A percentile compares a stretch with the other conserved stretches of the same genome.
phyloP scores from a whole-genome alignment of 2,329 filamentous ascomycete species.

The Pseudogymnoascus sp. region DNA sequence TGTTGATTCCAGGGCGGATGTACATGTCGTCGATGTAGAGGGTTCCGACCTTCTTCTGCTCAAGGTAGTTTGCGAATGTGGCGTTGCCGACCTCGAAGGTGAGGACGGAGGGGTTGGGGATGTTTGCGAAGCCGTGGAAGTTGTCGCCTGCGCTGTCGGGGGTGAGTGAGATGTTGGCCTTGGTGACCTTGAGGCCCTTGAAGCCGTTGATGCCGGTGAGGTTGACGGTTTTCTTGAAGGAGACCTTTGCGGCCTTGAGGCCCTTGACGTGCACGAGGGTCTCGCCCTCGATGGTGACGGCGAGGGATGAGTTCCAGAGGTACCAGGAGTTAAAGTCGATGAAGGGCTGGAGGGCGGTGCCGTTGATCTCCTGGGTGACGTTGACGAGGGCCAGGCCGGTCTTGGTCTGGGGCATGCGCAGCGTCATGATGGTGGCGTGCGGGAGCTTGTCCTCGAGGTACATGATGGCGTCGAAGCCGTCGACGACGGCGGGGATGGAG shows the following conservation, averaged over 20 bases:
- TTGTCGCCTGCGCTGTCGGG: conserved; percentile 38
- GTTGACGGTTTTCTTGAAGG: conserved; percentile 45
- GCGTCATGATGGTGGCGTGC: conserved; percentile 20
- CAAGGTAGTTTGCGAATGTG: conserved; percentile 18
- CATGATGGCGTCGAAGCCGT: conserved; percentile 42
- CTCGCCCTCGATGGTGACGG: conserved; percentile 42
- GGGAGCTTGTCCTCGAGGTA: conserved; percentile 29
- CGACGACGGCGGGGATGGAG: conserved; percentile 44
- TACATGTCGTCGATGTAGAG: conserved; percentile 37
- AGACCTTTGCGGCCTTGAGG: conserved; percentile 40
- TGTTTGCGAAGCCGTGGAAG: conserved; percentile 42
- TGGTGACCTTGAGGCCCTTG: conserved; percentile 39
- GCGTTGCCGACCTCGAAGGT: conserved; percentile 44
- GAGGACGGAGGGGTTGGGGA: conserved; percentile 52
- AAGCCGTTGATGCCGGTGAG: conserved; percentile 51
- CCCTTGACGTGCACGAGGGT: conserved; percentile 41
- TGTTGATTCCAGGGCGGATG: conserved; percentile 46
- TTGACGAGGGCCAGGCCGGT: conserved; percentile 34
- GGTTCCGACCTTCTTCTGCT: not conserved
- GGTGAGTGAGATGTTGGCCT: conserved; percentile 37
- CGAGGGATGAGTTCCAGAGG: conserved; percentile 39
- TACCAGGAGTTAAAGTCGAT: conserved; percentile 39
- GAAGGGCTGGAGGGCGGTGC: conserved; percentile 22
- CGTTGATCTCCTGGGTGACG: conserved; percentile 30
- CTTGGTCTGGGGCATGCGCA: conserved; percentile 26